Percentiles rank a stretch among this genome's conserved stretches.
Evolutionary conservation across 768 basidiomycete genomes (phyloP).

Genomic region (Kwoniella bestiolae): DNA sequence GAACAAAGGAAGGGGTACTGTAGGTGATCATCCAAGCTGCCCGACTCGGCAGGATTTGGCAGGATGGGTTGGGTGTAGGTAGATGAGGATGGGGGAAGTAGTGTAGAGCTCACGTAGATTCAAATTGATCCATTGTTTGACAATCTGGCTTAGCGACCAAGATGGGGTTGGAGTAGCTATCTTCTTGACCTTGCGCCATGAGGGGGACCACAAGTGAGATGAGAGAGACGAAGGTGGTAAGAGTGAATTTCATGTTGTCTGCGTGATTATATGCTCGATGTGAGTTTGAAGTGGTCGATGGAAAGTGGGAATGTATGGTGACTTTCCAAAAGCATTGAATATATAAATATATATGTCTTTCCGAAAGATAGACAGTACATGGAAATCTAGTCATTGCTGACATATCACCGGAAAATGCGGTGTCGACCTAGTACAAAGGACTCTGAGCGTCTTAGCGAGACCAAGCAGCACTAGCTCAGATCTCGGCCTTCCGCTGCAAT

Average conservation of each 20-base stretch:
- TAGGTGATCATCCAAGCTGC: too few species aligned
- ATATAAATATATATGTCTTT: too few species aligned
- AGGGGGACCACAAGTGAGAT: neutral
- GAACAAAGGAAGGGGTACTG: neutral
- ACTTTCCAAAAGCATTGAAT: too few species aligned
- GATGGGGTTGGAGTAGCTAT: conserved; percentile 7
- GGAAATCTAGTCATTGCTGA: too few species aligned
- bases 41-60: too few species aligned
- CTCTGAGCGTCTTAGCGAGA: neutral
- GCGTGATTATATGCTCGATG: neutral
- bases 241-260: neutral
- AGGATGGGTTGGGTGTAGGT: too few species aligned
- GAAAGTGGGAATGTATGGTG: neutral
- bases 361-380: too few species aligned
- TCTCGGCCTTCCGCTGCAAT: neutral
- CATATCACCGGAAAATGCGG: too few species aligned
- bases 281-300: neutral
- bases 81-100: too few species aligned
- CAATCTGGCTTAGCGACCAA: conserved; percentile 9
- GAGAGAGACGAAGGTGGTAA: neutral
- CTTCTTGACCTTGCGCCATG: neutral
- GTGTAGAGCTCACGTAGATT: conserved; percentile 4
- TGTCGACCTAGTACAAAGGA: neutral
- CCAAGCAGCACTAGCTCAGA: neutral
- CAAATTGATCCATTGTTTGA: conserved; percentile 2